A percentile compares a stretch with the other conserved stretches of the same genome.
Evolutionary conservation across 2,329 filamentous ascomycete genomes (phyloP).

Genomic region (Aurifilum marmelostoma): DNA sequence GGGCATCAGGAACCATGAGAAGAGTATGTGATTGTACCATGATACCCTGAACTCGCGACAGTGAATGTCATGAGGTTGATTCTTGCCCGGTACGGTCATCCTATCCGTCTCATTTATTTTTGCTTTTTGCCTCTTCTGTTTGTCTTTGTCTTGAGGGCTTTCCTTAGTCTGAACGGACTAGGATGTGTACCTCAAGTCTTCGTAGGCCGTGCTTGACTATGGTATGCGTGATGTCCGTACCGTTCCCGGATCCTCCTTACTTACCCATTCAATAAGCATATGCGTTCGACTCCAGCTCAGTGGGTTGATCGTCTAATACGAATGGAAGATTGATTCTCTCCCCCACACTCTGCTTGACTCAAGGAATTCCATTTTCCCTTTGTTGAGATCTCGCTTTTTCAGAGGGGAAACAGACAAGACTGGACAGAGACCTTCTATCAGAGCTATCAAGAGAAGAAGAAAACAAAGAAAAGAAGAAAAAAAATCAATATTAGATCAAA

Average conservation of each 20-base stretch:
- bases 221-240: not conserved
- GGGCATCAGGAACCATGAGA: slow-evolving; percentile 21
- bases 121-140: too few relatives aligned
- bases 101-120: not conserved
- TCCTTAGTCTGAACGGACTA: not conserved
- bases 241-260: too few relatives aligned
- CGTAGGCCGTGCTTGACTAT: not conserved
- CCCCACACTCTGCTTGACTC: slow-evolving; percentile 53
- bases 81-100: not conserved
- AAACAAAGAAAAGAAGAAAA: too few relatives aligned
- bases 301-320: slow-evolving; percentile 50
- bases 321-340: slow-evolving; percentile 48
- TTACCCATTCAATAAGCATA: slow-evolving; percentile 48
- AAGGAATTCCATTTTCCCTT: slow-evolving; percentile 34
- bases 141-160: too few relatives aligned
- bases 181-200: not conserved
- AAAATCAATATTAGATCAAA: not conserved
- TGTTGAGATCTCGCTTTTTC: slow-evolving; percentile 50
- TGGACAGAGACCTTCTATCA: too few relatives aligned
- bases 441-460: too few relatives aligned
- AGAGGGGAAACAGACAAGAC: slow-evolving; percentile 44
- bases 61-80: slow-evolving; percentile 17
- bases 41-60: slow-evolving; percentile 17
- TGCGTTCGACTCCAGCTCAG: slow-evolving; percentile 44
- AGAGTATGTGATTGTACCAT: slow-evolving; percentile 9